A percentile compares a stretch with the other conserved stretches of the same genome.
phyloP scores from a whole-genome alignment of 345 rosid species.

The Arabis hirsuta region DNA sequence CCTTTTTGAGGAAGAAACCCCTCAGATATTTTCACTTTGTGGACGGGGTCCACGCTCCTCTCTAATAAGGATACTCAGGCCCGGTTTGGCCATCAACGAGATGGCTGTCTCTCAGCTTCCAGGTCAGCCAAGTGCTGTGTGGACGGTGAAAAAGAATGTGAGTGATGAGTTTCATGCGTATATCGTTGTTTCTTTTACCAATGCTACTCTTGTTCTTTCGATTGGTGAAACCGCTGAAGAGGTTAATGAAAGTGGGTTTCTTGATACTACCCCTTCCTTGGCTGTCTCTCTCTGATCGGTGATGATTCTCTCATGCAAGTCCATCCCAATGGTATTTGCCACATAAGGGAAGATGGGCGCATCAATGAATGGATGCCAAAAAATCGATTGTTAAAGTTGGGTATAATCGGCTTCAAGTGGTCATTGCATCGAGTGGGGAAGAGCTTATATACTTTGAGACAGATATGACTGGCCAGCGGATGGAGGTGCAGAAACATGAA shows the following conservation, averaged over 20 bases:
- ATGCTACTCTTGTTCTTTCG: conserved; percentile 96
- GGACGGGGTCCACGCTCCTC: conserved; percentile 98
- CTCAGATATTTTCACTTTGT: conserved; percentile 89
- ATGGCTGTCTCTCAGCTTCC: conserved; percentile 99
- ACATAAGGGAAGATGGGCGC: conserved; percentile 98
- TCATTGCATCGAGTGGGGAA: conserved; percentile 95
- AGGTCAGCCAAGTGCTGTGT: conserved; percentile 97
- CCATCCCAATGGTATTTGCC: conserved; percentile 95
- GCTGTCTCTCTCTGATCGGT: conserved; percentile 86
- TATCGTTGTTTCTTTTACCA: conserved; percentile 93
- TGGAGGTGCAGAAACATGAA: too few relatives aligned
- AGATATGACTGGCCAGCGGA: conserved; percentile 90
- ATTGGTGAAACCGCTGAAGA: conserved; percentile 99
- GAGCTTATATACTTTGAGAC: conserved; percentile 98
- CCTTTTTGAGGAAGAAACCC: conserved; percentile 96
- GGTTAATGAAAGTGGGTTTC: conserved; percentile 96
- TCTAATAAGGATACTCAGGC: conserved; percentile 74
- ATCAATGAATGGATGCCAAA: conserved; percentile 98
- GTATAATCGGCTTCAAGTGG: conserved; percentile 92
- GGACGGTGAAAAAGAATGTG: conserved; percentile 94
- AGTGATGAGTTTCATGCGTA: conserved; percentile 97
- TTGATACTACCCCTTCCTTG: conserved; percentile 88
- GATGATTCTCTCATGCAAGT: conserved; percentile 99
- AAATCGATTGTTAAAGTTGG: conserved; percentile 98
- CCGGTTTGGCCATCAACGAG: conserved; percentile 94